These are phyloP conservation scores for Aegilops longissima DNA, from an alignment of 176 grass and related monocot species.

Conservation along the genomic window DNA sequence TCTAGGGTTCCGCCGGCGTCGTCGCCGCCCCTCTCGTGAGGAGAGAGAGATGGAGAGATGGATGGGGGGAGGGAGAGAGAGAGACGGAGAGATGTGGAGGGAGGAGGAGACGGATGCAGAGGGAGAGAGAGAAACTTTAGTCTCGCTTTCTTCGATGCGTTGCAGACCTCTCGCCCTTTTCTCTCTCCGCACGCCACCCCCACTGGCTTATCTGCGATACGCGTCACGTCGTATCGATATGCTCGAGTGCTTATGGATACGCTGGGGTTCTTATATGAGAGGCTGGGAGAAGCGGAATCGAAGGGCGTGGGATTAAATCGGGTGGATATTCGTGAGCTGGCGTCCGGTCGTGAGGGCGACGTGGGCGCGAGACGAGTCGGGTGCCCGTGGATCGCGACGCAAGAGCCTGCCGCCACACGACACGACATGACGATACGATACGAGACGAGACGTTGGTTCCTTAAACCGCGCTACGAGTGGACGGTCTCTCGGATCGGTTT, in stretches of 20 bases:
- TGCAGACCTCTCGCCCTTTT: constrained; percentile 85
- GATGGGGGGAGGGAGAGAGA: constrained; percentile 15
- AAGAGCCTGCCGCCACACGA: background rate
- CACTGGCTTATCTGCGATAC: constrained; percentile 69
- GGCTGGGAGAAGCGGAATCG: constrained; percentile 43
- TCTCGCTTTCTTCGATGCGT: constrained; percentile 97
- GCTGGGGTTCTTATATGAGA: accelerated
- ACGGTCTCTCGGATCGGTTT: background rate
- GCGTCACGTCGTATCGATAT: accelerated
- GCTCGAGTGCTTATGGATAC: accelerated
- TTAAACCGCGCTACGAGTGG: background rate
- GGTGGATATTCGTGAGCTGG: constrained; percentile 65
- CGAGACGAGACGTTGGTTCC: background rate
- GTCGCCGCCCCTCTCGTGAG: constrained; percentile 22
- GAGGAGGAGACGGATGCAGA: constrained; percentile 33
- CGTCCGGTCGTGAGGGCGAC: constrained; percentile 60
- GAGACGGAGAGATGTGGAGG: constrained; percentile 46
- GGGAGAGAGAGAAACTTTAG: constrained; percentile 56
- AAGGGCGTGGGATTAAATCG: constrained; percentile 52
- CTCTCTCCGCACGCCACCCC: constrained; percentile 42
- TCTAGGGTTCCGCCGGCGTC: constrained; percentile 78
- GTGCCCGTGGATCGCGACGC: background rate
- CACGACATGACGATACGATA: background rate
- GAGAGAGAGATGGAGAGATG: constrained; percentile 39
- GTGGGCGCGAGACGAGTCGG: constrained; percentile 19